phyloP scores from a whole-genome alignment of 768 basidiomycete genomes.

The Rhizopogon rudus region DNA sequence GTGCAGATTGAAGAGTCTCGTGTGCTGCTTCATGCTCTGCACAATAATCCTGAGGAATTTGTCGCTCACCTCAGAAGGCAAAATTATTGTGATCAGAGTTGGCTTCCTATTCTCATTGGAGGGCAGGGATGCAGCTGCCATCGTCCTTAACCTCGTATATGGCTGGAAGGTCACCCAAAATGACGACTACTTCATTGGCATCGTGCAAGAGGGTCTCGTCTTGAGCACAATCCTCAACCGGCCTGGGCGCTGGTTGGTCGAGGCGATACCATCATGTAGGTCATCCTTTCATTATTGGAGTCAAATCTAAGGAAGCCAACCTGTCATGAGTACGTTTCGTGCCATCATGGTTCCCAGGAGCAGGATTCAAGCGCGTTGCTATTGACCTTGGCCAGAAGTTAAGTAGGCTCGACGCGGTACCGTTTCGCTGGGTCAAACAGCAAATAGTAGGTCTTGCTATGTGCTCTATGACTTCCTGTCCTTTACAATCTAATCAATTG shows the following conservation, averaged over 20 bases:
- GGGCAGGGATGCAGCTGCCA: not conserved
- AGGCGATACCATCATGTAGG: not conserved
- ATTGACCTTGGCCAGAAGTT: constrained; percentile 5
- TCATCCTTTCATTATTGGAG: not conserved
- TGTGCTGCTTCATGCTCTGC: not conserved
- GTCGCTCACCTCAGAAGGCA: not conserved
- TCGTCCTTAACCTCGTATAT: not conserved
- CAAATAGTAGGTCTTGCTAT: constrained; percentile 10
- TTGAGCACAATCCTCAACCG: not conserved
- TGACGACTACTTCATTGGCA: not conserved
- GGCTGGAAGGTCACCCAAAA: not conserved
- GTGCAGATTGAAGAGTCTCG: not conserved
- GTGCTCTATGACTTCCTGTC: not conserved
- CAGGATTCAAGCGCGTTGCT: constrained; percentile 12
- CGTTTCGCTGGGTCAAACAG: constrained; percentile 7
- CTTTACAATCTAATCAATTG: not conserved
- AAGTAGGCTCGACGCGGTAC: constrained; percentile 4
- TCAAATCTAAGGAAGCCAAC: not conserved
- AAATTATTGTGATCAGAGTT: no score
- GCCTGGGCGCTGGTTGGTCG: not conserved
- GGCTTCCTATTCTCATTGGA: not conserved
- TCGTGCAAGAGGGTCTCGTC: not conserved
- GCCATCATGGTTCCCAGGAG: constrained; percentile 18
- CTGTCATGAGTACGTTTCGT: constrained; percentile 1
- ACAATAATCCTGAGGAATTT: not conserved